phyloP scores from a whole-genome alignment of 768 basidiomycete genomes.

The Termitomyces heimii region DNA sequence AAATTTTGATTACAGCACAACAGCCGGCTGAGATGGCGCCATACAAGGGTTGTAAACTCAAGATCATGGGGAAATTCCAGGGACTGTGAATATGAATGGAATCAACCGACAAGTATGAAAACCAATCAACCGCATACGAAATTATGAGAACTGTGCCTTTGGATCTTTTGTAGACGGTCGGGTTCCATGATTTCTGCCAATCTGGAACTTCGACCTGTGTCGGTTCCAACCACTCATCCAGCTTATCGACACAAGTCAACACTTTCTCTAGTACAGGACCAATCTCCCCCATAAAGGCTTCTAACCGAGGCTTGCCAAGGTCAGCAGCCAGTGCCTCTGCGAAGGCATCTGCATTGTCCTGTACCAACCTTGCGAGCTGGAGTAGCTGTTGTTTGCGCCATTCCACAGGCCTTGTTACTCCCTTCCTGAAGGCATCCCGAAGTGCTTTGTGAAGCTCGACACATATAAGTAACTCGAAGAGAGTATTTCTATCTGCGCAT shows the following conservation, averaged over 20 bases:
- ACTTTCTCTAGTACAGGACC: conserved; percentile 33
- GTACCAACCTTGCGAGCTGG: conserved; percentile 53
- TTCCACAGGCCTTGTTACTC: conserved; percentile 41
- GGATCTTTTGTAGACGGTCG: conserved; percentile 47
- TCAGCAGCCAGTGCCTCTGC: conserved; percentile 43
- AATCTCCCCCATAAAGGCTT: conserved; percentile 39
- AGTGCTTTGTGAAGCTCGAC: conserved; percentile 30
- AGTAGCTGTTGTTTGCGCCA: conserved; percentile 64
- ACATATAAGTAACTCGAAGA: neutral
- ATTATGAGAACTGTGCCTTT: conserved; percentile 62
- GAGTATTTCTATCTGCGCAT: neutral
- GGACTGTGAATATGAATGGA: conserved; percentile 26
- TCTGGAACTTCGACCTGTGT: conserved; percentile 32
- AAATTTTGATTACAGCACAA: conserved; percentile 60
- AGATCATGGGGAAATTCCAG: conserved; percentile 62
- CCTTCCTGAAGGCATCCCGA: conserved; percentile 41
- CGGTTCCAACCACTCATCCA: conserved; percentile 55
- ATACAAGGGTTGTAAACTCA: conserved; percentile 50
- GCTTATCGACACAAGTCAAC: conserved; percentile 35
- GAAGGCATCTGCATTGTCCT: conserved; percentile 55
- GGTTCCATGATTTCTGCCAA: conserved; percentile 45
- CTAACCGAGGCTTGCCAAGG: conserved; percentile 41
- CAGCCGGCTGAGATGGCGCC: conserved; percentile 77
- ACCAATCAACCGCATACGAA: conserved; percentile 34
- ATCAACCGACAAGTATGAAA: conserved; percentile 16